These are phyloP conservation scores for Solanum ossicruentum DNA, from an alignment of 257 asterid genomes.

Conservation along the genomic window DNA sequence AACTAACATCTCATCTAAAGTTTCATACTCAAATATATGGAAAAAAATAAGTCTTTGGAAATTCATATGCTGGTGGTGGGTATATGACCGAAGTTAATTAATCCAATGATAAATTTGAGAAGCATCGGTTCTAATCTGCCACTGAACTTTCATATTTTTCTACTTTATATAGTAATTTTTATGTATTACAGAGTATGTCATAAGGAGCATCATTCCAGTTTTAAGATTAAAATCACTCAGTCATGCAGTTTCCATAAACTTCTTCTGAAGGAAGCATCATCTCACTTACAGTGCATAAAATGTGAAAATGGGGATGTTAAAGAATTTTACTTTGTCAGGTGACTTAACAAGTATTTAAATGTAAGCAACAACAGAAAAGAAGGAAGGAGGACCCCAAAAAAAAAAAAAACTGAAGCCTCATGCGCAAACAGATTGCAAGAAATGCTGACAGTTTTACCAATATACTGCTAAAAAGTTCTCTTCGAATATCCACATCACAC, in stretches of 20 bases:
- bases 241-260: background rate
- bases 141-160: background rate
- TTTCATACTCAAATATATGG: background rate
- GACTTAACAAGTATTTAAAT: background rate
- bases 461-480: slow-evolving; percentile 93
- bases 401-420: background rate
- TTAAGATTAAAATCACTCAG: background rate
- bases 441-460: slow-evolving; percentile 40
- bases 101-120: background rate
- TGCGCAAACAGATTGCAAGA: background rate
- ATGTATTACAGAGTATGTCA: background rate
- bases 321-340: background rate
- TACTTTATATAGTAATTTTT: background rate
- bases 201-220: background rate
- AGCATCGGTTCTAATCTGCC: background rate
- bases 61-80: background rate
- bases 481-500: slow-evolving; percentile 91
- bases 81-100: background rate
- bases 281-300: background rate
- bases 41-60: background rate
- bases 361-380: background rate
- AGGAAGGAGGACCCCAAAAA: background rate
- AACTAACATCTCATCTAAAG: background rate
- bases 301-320: background rate
- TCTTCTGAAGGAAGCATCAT: background rate